Conservation (phyloP, 2,329 filamentous ascomycete genomes). For the Sporothrix globosa region DNA sequence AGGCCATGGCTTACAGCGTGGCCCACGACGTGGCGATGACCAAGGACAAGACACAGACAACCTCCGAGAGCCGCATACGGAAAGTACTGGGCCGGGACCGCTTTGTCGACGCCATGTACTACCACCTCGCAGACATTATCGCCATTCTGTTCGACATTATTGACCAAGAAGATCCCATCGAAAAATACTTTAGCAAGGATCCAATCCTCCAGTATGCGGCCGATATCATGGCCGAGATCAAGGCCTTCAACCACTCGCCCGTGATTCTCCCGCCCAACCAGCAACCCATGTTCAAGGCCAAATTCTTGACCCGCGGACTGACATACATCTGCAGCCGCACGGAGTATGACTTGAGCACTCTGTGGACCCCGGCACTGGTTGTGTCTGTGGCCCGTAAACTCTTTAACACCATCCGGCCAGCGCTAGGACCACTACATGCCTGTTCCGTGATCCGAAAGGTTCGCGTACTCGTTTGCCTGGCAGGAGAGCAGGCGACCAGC, state of each 20-base stretch:
- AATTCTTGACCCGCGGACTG: constrained; percentile 74
- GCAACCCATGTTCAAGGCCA: constrained; percentile 83
- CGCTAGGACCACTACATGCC: constrained; percentile 82
- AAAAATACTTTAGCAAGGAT: constrained; percentile 66
- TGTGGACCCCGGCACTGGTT: constrained; percentile 78
- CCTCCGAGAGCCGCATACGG: constrained; percentile 68
- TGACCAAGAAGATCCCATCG: constrained; percentile 74
- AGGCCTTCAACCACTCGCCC: constrained; percentile 66
- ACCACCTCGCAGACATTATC: constrained; percentile 76
- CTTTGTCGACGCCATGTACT: constrained; percentile 65
- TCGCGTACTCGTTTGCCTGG: constrained; percentile 76
- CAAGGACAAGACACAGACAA: constrained; percentile 49
- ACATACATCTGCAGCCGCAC: constrained; percentile 76
- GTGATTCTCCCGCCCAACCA: constrained; percentile 73
- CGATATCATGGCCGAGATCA: constrained; percentile 70
- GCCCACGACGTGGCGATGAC: constrained; percentile 68
- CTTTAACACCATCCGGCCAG: constrained; percentile 77
- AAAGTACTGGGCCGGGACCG: constrained; percentile 68
- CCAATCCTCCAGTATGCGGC: constrained; percentile 63
- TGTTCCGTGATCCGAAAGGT: constrained; percentile 87
- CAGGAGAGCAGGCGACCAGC: constrained; percentile 70
- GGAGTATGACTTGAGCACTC: constrained; percentile 62
- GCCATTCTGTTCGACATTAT: constrained; percentile 75
- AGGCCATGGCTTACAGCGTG: constrained; percentile 80
- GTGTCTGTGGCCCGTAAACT: constrained; percentile 75